Evolutionary conservation across 1,284 basidiomycete genomes (phyloP), one percentile per base, ranked within the genome.

Genomic region (Malassezia nana): DNA sequence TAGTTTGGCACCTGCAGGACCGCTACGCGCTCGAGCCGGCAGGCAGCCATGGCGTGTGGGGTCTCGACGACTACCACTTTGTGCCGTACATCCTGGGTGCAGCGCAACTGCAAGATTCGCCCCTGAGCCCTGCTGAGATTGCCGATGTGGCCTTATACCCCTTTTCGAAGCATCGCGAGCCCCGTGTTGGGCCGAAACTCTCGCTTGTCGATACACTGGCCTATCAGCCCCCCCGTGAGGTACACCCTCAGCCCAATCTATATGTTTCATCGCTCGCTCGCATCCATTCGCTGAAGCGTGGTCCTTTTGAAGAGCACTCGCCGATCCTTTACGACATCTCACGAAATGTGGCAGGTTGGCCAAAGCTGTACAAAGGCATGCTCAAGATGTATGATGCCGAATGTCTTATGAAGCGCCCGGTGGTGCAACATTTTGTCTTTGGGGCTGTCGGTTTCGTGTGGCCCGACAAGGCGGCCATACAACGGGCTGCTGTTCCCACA

Each of bases 371-470:
- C 70, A 81, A 79, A 5, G 94, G 94, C 2, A 75, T 96, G 60
- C 81, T 89, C 66, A 95, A 94, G 78, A 96, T 98, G 91, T 98
- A 91, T 75, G 81, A 87, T 80, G 89, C 84, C 13, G 92, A 98
- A 75, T 90, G 95, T n/a, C 77, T 95, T 26, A 83, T 84, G 9
- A 96, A 96, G 75, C 81, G 85, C n/a, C 91, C 94, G 12, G 92
- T 96, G 3, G 89, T 96, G 12, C 92, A 98, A 75, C 91, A 95
- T 68, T 80, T 96, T 40, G 85, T 84, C 28, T 80, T 96, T 24
- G 91, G 90, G 9, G 69, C 66, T 35, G 59, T 61, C 1, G 71
- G 66, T 3, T 69, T 38, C 28, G 22, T 42, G 1, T 65, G 63
- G 63, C 45, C 50, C 3, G 26, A 28, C 12, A 45, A 31, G 31